Conservation (phyloP, 2,329 filamentous ascomycete species). For the Hymenoscyphus repandus region DNA sequence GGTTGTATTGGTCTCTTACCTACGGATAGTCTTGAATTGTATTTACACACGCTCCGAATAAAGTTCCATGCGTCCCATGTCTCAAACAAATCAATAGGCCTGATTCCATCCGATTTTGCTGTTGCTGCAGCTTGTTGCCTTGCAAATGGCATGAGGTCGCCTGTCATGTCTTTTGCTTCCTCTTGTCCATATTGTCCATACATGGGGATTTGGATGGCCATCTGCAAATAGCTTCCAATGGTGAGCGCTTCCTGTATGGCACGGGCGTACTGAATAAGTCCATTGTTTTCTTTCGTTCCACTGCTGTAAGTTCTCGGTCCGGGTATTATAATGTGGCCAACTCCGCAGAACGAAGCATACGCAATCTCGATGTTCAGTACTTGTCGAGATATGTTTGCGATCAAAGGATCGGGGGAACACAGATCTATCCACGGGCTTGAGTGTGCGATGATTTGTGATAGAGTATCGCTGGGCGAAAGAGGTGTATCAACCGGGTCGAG, state of each 20-base stretch:
- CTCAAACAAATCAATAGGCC: slow-evolving; percentile 64
- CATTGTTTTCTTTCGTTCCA: slow-evolving; percentile 42
- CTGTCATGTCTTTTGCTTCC: slow-evolving; percentile 37
- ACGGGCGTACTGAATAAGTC: slow-evolving; percentile 72
- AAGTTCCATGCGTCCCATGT: slow-evolving; percentile 94
- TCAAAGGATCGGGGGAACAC: slow-evolving; percentile 72
- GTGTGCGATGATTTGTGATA: slow-evolving; percentile 70
- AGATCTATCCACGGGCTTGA: slow-evolving; percentile 93
- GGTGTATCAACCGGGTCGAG: slow-evolving; percentile 76
- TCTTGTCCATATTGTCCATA: slow-evolving; percentile 72
- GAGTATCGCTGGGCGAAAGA: slow-evolving; percentile 60
- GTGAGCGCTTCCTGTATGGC: slow-evolving; percentile 75
- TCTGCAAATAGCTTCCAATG: slow-evolving; percentile 68
- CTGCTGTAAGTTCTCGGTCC: slow-evolving; percentile 65
- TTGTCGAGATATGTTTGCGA: slow-evolving; percentile 83
- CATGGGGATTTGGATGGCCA: slow-evolving; percentile 81
- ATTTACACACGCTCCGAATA: slow-evolving; percentile 79
- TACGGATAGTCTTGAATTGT: slow-evolving; percentile 73
- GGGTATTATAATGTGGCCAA: slow-evolving; percentile 75
- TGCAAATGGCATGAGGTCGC: slow-evolving; percentile 29
- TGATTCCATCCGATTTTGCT: slow-evolving; percentile 34
- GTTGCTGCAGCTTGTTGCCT: slow-evolving; percentile 30
- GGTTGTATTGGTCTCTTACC: slow-evolving; percentile 55
- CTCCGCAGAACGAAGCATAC: slow-evolving; percentile 92
- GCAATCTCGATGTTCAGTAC: slow-evolving; percentile 86